These are phyloP conservation scores for Scheffersomyces lignicola DNA, from an alignment of 1,139 yeast genomes.

Conservation along the genomic window DNA sequence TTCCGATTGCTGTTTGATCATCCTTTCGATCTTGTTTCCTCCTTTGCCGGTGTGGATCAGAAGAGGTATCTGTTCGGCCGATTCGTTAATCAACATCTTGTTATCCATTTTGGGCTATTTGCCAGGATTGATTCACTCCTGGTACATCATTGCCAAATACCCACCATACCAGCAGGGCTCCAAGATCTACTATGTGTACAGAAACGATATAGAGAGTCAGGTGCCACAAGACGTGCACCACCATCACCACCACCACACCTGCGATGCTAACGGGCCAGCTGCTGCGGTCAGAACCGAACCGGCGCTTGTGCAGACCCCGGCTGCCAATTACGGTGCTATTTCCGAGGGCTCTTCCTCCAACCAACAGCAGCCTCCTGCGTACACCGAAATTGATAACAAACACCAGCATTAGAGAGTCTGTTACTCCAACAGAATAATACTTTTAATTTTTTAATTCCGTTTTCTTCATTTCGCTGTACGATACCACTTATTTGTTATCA, in stretches of 20 bases:
- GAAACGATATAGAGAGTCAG: conserved; percentile 35
- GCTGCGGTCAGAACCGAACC: conserved; percentile 10
- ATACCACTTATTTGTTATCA: too few relatives aligned
- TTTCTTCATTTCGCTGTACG: too few relatives aligned
- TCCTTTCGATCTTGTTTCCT: conserved; percentile 63
- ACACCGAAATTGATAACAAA: conserved; percentile 30
- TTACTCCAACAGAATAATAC: background rate
- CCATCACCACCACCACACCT: conserved; percentile 20
- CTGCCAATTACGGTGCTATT: conserved; percentile 28
- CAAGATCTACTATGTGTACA: conserved; percentile 33
- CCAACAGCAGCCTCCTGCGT: conserved; percentile 26
- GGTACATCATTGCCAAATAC: conserved; percentile 59
- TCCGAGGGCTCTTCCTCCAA: conserved; percentile 18
- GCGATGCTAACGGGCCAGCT: conserved; percentile 16
- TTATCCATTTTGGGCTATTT: conserved; percentile 62
- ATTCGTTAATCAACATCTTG: conserved; percentile 58
- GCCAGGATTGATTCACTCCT: conserved; percentile 68
- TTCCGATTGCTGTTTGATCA: conserved; percentile 56
- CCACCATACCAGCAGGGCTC: conserved; percentile 34
- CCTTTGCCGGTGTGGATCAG: conserved; percentile 74
- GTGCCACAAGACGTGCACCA: conserved; percentile 7
- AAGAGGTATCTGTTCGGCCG: conserved; percentile 62
- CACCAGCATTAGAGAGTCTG: conserved; percentile 9
- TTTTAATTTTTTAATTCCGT: too few relatives aligned
- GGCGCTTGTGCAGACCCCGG: conserved; percentile 11